phyloP scores from a whole-genome alignment of 1,284 basidiomycete genomes.

The Mycena citricolor region DNA sequence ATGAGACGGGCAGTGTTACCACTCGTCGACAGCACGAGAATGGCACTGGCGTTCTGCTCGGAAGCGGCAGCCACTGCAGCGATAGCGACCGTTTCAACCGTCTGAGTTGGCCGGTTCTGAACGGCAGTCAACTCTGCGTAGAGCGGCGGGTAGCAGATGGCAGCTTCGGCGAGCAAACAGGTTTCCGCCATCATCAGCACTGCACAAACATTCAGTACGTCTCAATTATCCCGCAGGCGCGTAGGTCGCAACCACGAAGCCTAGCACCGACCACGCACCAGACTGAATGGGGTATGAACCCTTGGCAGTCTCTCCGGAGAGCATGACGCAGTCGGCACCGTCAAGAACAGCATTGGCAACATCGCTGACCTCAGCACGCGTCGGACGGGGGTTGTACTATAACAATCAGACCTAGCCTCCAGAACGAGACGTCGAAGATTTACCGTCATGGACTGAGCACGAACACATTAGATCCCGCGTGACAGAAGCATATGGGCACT shows the following conservation, averaged over 20 bases:
- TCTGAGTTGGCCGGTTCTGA: slow-evolving; percentile 85
- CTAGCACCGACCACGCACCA: too few species aligned
- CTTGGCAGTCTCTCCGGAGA: slow-evolving; percentile 97
- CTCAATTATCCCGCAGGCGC: slow-evolving; percentile 11
- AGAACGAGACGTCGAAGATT: slow-evolving; percentile 26
- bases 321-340: slow-evolving; percentile 97
- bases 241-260: slow-evolving; percentile 2
- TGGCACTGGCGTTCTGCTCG: slow-evolving; percentile 92
- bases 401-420: slow-evolving; percentile 12
- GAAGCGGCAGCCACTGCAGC: slow-evolving; percentile 93
- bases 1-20: slow-evolving; percentile 96
- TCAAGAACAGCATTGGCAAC: slow-evolving; percentile 98
- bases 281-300: slow-evolving; percentile 92
- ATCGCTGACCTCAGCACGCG: slow-evolving; percentile 95
- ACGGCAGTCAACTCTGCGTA: slow-evolving; percentile 85
- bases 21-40: slow-evolving; percentile 95
- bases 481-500: slow-evolving; percentile 8
- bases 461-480: slow-evolving; percentile 16
- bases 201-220: slow-evolving; percentile 30
- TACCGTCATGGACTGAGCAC: slow-evolving; percentile 95
- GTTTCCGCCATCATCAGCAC: slow-evolving; percentile 99
- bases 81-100: slow-evolving; percentile 90
- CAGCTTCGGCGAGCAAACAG: slow-evolving; percentile 89
- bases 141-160: slow-evolving; percentile 90
- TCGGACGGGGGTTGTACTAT: slow-evolving; percentile 94